Evolutionary conservation across 192 early-diverging fungal genomes (phyloP), one percentile per base, ranked within the genome.

Genomic region (Podila clonocystis): DNA sequence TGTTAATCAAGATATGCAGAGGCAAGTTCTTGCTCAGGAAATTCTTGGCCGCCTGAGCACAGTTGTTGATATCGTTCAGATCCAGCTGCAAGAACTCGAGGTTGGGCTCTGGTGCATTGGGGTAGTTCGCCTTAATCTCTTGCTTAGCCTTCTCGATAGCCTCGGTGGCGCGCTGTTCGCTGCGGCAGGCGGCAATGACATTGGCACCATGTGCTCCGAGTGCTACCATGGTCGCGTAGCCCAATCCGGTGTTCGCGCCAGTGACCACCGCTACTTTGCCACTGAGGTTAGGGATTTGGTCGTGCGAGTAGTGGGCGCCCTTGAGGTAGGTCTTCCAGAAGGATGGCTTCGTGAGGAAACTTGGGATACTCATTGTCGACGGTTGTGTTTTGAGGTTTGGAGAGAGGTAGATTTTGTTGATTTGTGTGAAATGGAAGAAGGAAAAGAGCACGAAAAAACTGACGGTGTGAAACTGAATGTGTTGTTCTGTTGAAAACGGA

Each of bases 181-280:
- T 71, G 30, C 74, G 69, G 50, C 74, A 70, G 7, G 70, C 68
- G 49, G 75, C 50, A n/a, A 83, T 49, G 30, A 83, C 82, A n/a
- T 73, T 74, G 5, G 70, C 69, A 24, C 67, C 67, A 22, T 60
- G 64, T 24, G 33, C 52, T 19, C 74, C 74, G 17, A 83, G 48
- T 28, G 57, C 69, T 4, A 72, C 60, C 13, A 64, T 72, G 15
- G 67, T 83, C 0, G 52, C 52, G 58, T 73, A 83, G 26, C 82
- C 82, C 0, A 83, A 48, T 3, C 88, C 88, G 20, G 82, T 63
- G 48, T 84, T 89, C 31, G 80, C 82, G 1, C 88, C 88, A 17
- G 86, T 89, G n/a, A 89, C 69, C 19, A 89, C 83, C 12, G 77
- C 82, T 30, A 82, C 60, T 49, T 87, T 85, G 57, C 76, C 83